These are phyloP conservation scores for Talaromyces nanjingensis DNA, from an alignment of 495 filamentous ascomycete genomes.

Conservation along the genomic window DNA sequence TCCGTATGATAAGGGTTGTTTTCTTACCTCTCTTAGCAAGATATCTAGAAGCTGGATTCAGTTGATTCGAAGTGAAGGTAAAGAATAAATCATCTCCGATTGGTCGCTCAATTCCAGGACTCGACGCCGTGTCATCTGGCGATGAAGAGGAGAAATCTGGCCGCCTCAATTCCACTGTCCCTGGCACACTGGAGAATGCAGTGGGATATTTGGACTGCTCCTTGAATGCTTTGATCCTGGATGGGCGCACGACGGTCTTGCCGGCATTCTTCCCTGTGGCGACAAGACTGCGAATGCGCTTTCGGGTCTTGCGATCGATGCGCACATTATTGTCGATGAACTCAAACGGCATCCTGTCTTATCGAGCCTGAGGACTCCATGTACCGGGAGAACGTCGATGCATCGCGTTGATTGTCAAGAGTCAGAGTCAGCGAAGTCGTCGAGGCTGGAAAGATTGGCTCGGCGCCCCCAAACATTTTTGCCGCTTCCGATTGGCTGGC, in stretches of 20 bases:
- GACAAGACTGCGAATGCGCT: conserved; percentile 9
- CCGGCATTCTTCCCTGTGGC: conserved; percentile 6
- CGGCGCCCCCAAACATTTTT: not conserved
- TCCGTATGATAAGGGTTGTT: not conserved
- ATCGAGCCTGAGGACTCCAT: not conserved
- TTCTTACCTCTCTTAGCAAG: conserved; percentile 5
- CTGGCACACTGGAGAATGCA: not conserved
- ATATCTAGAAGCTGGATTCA: not conserved
- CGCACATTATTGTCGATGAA: conserved; percentile 5
- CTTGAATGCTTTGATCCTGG: not conserved
- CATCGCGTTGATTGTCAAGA: not conserved
- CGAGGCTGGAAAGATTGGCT: not conserved
- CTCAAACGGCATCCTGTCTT: conserved; percentile 5
- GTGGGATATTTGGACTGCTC: not conserved
- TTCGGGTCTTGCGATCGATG: not conserved
- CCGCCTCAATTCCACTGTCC: not conserved
- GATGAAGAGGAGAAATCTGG: not conserved
- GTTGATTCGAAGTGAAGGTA: not conserved
- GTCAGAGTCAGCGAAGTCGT: not conserved
- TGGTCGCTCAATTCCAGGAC: not conserved
- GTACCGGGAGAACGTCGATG: not conserved
- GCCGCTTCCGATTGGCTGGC: not conserved
- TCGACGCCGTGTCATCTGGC: not conserved
- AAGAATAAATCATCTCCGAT: not conserved
- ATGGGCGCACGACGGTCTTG: conserved; percentile 1